phyloP scores from a whole-genome alignment of 1,139 yeast genomes.

The Kodamaea derodonti region DNA sequence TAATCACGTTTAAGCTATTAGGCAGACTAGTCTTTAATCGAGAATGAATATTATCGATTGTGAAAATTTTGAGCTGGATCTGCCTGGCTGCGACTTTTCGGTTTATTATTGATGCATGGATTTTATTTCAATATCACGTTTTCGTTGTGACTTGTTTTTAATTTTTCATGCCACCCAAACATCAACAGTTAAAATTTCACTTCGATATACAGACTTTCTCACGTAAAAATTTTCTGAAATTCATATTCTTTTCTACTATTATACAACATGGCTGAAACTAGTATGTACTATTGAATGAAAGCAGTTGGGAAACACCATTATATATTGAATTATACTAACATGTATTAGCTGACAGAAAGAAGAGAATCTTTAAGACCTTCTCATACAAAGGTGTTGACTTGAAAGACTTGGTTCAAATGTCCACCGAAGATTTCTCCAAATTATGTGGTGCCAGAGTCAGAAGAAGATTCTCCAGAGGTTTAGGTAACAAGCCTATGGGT shows the following conservation, averaged over 20 bases:
- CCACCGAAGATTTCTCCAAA: slow-evolving; percentile 96
- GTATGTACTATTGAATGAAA: slow-evolving; percentile 26
- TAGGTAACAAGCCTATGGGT: slow-evolving; percentile 94
- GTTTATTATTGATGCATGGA: background rate
- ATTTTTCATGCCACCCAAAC: background rate
- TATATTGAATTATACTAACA: slow-evolving; percentile 32
- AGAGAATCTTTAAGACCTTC: slow-evolving; percentile 94
- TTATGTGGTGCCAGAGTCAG: slow-evolving; percentile 98
- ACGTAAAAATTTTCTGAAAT: background rate
- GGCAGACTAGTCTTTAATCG: slow-evolving; percentile 58
- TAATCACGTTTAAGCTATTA: slow-evolving; percentile 56
- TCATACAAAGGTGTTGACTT: slow-evolving; percentile 99
- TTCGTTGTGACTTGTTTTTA: background rate
- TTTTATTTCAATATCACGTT: background rate
- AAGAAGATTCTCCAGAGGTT: slow-evolving; percentile 99
- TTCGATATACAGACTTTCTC: background rate
- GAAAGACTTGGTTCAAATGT: slow-evolving; percentile 88
- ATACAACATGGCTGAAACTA: slow-evolving; percentile 45
- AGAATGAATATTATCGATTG: slow-evolving; percentile 2
- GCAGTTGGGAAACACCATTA: too few species aligned
- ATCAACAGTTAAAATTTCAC: background rate
- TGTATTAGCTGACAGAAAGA: slow-evolving; percentile 62
- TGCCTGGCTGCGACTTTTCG: background rate
- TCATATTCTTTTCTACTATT: background rate
- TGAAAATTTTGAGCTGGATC: background rate